These are phyloP conservation scores for Kwoniella pini DNA, from an alignment of 768 basidiomycete genomes.

Conservation along the genomic window DNA sequence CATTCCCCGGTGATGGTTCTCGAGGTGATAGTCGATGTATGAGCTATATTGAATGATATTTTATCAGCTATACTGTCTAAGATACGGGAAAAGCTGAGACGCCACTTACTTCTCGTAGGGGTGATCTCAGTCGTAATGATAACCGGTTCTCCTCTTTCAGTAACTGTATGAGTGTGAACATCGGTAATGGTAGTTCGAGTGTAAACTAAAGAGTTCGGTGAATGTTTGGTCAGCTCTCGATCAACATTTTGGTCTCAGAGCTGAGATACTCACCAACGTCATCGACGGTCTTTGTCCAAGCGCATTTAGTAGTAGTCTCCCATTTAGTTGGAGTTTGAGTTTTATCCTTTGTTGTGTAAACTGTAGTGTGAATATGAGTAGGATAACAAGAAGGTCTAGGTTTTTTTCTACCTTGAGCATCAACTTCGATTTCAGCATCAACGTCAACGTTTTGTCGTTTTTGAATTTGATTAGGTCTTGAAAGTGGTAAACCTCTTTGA, in stretches of 20 bases:
- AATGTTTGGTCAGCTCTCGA: not conserved
- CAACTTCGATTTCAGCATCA: not conserved
- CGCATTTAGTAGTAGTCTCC: slow-evolving; percentile 16
- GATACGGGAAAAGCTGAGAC: not conserved
- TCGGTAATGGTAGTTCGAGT: slow-evolving; percentile 11
- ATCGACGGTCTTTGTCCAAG: slow-evolving; percentile 21
- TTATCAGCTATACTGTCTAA: not conserved
- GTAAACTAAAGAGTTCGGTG: not conserved
- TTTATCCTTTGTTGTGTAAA: slow-evolving; percentile 8
- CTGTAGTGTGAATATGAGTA: not conserved
- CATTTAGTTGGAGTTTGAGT: slow-evolving; percentile 20
- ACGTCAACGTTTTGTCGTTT: not conserved
- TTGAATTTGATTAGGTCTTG: not conserved
- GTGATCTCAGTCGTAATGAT: slow-evolving; percentile 6
- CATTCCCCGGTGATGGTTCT: slow-evolving; percentile 11
- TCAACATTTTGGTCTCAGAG: too few species aligned
- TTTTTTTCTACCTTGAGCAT: not conserved
- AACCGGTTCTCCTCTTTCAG: slow-evolving; percentile 5
- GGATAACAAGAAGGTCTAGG: slow-evolving; percentile 11
- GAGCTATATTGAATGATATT: not conserved
- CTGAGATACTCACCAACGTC: slow-evolving; percentile 22
- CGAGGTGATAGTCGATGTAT: slow-evolving; percentile 13
- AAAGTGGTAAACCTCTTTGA: slow-evolving; percentile 21
- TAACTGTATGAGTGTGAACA: slow-evolving; percentile 1
- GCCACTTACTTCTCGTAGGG: slow-evolving; percentile 10